Base-by-base conservation (phyloP, 306 rosid species). In the Prosopis cineraria region DNA sequence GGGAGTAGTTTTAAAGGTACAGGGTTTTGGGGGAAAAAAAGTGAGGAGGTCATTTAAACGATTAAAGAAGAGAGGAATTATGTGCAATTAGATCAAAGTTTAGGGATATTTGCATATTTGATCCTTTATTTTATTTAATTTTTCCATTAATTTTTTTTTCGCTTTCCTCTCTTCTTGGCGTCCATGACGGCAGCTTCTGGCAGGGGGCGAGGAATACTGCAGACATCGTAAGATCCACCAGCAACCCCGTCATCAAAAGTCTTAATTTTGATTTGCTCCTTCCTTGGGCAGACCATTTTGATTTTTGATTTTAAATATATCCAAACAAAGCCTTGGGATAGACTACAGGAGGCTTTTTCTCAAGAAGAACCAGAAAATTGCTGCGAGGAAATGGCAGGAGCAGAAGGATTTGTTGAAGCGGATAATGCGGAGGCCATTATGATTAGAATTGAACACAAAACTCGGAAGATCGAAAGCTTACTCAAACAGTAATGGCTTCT, bases 381-480 rank as follows among this genome's bases (percentile, higher is more conserved):
- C 31, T 58, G 48, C 5, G 40, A 5, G 13, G 60, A 64, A 30
- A 90, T 90, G 96, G 93, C 98, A 29, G 90, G 85, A 22, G 68
- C 86, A 4, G 91, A 52, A 52, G 91, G 83, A 10, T 87, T 82
- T 76, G 91, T 89, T 31, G 91, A 90, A 85, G 93, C 97, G 31
- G 92, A 90, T 68, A 94, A 94, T 66, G 92, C 97, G 27, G 97
- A 88, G 80, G 98, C 98, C 73, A 90, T 94, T 22, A 94, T 94
- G 63, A 84, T 93, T 16, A 87, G 98, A 88, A 94, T 94, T 76
- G 98, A 92, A 88, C 93, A 90, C 70, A 92, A 94, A 84, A 85
- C 98, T 39, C 83, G 91, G 56, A 94, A 94, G 93, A 94, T 94
- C 89, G 98, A 92, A 79, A 90, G 87, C 82, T 86, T 94, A 74